Evolutionary conservation across 805 yeast genomes (phyloP).

Genomic region (Millerago galiae): DNA sequence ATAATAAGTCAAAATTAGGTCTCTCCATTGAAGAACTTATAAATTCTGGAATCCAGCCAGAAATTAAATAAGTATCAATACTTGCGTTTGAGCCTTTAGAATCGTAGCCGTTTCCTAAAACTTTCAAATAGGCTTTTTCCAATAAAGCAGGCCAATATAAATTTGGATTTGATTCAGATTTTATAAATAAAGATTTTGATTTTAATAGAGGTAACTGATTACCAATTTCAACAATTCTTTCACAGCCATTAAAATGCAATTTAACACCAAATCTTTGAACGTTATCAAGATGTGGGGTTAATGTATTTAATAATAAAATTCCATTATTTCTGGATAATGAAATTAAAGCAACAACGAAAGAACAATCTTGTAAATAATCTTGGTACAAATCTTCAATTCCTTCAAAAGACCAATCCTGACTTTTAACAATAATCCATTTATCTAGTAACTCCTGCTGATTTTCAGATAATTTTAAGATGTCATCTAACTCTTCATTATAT

Average conservation of each 20-base stretch:
- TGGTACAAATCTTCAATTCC: conserved; percentile 35
- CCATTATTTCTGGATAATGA: conserved; percentile 33
- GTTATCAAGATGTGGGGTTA: conserved; percentile 15
- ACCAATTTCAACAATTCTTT: conserved; percentile 41
- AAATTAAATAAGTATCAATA: conserved; percentile 54
- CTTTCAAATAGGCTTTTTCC: conserved; percentile 68
- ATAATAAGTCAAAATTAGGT: conserved; percentile 26
- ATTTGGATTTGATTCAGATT: conserved; percentile 11
- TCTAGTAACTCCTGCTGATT: conserved; percentile 7
- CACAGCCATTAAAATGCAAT: conserved; percentile 47
- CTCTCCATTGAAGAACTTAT: conserved; percentile 25
- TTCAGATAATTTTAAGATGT: conserved; percentile 9
- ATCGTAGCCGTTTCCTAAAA: conserved; percentile 47
- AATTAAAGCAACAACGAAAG: conserved; percentile 64
- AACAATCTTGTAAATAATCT: conserved; percentile 58
- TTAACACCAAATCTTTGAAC: conserved; percentile 32
- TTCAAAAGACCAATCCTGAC: conserved; percentile 14
- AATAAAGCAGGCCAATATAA: conserved; percentile 61
- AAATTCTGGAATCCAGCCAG: conserved; percentile 73
- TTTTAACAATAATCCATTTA: conserved; percentile 5
- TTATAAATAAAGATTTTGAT: conserved; percentile 13
- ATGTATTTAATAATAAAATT: conserved; percentile 1
- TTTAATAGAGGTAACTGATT: conserved; percentile 36
- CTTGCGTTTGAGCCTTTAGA: conserved; percentile 73
- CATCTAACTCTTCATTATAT: not conserved